These are phyloP conservation scores for Aspergillus glaucus DNA, from an alignment of 2,329 filamentous ascomycete species.

Conservation along the genomic window DNA sequence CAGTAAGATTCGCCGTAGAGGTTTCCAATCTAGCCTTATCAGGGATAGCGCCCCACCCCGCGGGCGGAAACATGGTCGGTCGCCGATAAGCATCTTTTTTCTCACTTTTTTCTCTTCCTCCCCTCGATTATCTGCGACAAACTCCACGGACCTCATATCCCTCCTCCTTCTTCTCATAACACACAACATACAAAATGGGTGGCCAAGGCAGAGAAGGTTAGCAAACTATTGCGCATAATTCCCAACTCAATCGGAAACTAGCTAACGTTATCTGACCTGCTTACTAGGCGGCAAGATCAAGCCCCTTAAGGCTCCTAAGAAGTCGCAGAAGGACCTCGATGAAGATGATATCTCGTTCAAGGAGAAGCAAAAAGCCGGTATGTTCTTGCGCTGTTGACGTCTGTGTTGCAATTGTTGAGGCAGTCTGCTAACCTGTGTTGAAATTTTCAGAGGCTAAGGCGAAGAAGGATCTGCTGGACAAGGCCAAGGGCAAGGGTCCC, in stretches of 20 bases:
- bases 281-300: constrained; percentile 71
- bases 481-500: constrained; percentile 81
- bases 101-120: constrained; percentile 8
- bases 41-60: constrained; percentile 12
- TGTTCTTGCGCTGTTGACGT: constrained; percentile 25
- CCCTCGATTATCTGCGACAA: not conserved
- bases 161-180: not conserved
- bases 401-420: not conserved
- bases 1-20: constrained; percentile 3
- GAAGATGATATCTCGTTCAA: constrained; percentile 79
- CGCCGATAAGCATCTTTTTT: constrained; percentile 16
- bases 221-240: constrained; percentile 9
- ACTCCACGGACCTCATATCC: not conserved
- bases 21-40: constrained; percentile 15
- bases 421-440: not conserved
- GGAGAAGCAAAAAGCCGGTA: constrained; percentile 80
- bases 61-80: constrained; percentile 4
- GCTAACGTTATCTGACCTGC: not conserved
- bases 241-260: not conserved
- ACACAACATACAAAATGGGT: constrained; percentile 47
- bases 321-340: constrained; percentile 72
- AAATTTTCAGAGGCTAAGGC: constrained; percentile 65
- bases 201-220: constrained; percentile 61
- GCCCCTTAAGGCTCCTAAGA: constrained; percentile 85
- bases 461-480: constrained; percentile 74